Base-by-base conservation (phyloP, 352 stramenopile genomes). In the Phytophthora cactorum region DNA sequence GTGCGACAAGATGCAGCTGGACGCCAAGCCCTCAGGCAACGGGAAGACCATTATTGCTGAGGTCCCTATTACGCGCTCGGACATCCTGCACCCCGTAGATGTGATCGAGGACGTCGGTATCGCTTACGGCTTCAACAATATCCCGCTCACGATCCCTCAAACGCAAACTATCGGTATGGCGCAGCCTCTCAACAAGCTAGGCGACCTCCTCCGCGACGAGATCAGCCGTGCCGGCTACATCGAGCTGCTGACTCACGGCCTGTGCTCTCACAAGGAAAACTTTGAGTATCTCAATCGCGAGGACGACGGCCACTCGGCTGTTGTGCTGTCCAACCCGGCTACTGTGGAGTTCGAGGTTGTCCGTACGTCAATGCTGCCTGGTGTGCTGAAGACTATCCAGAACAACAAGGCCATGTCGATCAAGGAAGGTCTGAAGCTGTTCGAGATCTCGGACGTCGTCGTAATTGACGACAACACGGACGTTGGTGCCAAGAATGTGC, bases 91-190 rank as follows among this genome's bases (percentile, higher is more conserved):
- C 77, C 82, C 97, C 4, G 96, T 99, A n/a, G 98, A 99, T 74
- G 97, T 99, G 71, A 97, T 98, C 28, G 91, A 99, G 82, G 98
- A 99, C 78, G 94, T 99, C 27, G 98, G 96, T 43, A 99, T 99
- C 70, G 98, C 98, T 1, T 99, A 99, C 79, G 98, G 98, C 41
- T 99, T 99, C 78, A 99, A 99, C 88, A 99, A 99, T 67, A 99
- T 99, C 73, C 90, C 94, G 44, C 94, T 95, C 43, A 98, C 85
- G 61, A 89, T 99, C 34, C 98, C 98, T 31, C 72, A 83, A 14
- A 99, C 97, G 39, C 89, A 97, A 72, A 99, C 96, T 7, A 97
- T 99, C 27, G 98, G 97, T 56, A 84, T 85, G 54, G 88, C 98
- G 44, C 96, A 99, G 72, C 98, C 97, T 8, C 83, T 99, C 3